Base-by-base conservation (phyloP, 2,329 filamentous ascomycete genomes). In the Cercospora sp. region DNA sequence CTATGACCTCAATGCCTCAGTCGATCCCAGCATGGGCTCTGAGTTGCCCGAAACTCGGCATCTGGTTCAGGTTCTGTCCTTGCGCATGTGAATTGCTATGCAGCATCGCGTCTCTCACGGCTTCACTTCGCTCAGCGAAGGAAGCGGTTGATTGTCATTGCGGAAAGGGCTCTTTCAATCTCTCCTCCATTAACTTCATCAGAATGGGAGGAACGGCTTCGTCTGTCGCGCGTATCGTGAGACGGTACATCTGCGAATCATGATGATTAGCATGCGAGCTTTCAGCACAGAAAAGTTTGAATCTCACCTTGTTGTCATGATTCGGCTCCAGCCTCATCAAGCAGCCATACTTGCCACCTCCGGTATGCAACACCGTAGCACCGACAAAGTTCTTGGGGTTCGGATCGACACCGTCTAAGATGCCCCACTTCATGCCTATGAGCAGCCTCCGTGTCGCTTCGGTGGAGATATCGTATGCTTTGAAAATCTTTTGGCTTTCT, bases 341-440 rank as follows among this genome's bases (percentile, higher is more conserved):
- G 82, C 95, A 98, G 33, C 95, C 95, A 82, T 93, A 96, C 83
- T 98, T 98, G 69, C 95, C 94, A 10, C 88, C 90, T 73, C 91
- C 89, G 62, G 89, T 97, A 83, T 92, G 94, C 80, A 91, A 82
- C 75, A 94, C 95, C 79, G 91, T 93, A 0, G 92, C 92, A 16
- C 94, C 95, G 13, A 99, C 95, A 75, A 97, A 89, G 75, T 99
- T 99, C 84, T 92, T 96, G 51, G 87, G 84, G 78, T 98, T 99
- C 4, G 93, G 93, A 80, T 99, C 95, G 20, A 99, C 93, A 20
- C 88, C 88, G 61, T 91, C 88, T 63, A 99, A 80, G 16, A 98
- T 83, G 6, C 92, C 92, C 94, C 93, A 98, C 73, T 91, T 88
- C 82, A 98, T 97, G 0, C 93, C 93, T 72, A 92, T 86, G 0